These are phyloP conservation scores for Plectosphaerella cucumerina DNA, from an alignment of 2,329 filamentous ascomycete species.

Conservation along the genomic window DNA sequence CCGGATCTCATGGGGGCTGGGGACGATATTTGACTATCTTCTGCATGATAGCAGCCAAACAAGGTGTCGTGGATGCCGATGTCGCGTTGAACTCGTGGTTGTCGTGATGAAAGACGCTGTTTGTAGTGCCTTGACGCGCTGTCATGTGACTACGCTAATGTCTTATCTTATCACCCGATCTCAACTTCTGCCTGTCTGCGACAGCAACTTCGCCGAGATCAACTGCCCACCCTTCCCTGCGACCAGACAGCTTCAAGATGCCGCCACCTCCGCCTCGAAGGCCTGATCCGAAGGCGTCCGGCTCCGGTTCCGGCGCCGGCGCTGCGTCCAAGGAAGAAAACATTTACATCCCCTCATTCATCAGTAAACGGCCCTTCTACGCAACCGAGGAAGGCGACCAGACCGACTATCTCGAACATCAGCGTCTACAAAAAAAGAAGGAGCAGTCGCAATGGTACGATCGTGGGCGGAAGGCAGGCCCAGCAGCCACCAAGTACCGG, in stretches of 20 bases:
- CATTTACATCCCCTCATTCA: slow-evolving; percentile 97
- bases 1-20: slow-evolving; percentile 6
- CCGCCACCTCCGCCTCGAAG: slow-evolving; percentile 27
- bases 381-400: slow-evolving; percentile 72
- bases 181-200: not conserved
- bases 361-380: slow-evolving; percentile 97
- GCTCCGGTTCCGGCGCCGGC: slow-evolving; percentile 7
- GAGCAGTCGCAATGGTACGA: slow-evolving; percentile 88
- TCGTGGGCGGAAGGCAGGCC: slow-evolving; percentile 76
- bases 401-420: slow-evolving; percentile 93
- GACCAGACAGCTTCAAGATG: slow-evolving; percentile 4
- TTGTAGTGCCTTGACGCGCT: slow-evolving; percentile 14
- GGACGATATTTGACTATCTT: not conserved
- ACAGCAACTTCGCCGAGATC: not conserved
- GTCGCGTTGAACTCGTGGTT: too few species aligned
- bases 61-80: too few species aligned
- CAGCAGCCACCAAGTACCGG: slow-evolving; percentile 91
- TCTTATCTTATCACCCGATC: slow-evolving; percentile 1
- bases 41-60: not conserved
- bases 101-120: not conserved
- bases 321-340: slow-evolving; percentile 78
- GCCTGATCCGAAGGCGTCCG: slow-evolving; percentile 19
- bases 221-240: not conserved
- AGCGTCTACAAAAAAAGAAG: slow-evolving; percentile 75
- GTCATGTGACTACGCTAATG: slow-evolving; percentile 6